Base-by-base conservation (phyloP, 2,329 filamentous ascomycete genomes). In the Colletotrichum liaoningense region DNA sequence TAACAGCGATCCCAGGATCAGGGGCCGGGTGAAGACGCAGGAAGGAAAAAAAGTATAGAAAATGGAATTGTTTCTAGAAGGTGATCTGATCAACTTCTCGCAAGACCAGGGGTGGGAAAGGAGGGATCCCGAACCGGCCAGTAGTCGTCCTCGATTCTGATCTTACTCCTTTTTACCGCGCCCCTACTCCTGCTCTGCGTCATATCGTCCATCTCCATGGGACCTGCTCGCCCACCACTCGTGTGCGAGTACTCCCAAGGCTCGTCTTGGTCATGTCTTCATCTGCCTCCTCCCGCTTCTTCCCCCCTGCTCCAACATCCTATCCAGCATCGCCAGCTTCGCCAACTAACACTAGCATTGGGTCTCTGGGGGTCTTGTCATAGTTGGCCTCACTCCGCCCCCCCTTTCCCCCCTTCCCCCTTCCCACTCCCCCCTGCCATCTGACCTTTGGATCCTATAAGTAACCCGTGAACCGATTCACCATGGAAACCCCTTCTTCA, bases 371-470 rank as follows among this genome's bases (percentile, higher is more conserved):
- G 72, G 68, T 63, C 72, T 59, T 26, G 46, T 68, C 57, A 42
- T 66, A 63, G 72, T 72, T 63, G 68, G 68, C 72, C 72, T 72
- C 63, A 35, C 62, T 72, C 67, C 55, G 57, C 63, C 72, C 68
- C 60, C 49, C 19, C 57, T 30, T 52, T 57, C 19, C 11, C 56
- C 67, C 67, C 46, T 55, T 63, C 68, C 68, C 68, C 49, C 19
- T 33, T 33, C 30, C 62, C 26, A 38, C n/a, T 33, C 35, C 63
- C 46, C 42, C 58, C 46, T 52, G 56, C 35, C 60, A 72, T 46
- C 57, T 59, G 55, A 62, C 11, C 57, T 59, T 24, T 30, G 42
- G 24, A 46, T 5, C 60, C 42, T 74, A 71, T 68, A 74, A 74
- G 72, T 68, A 68, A 63, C 30, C 65, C 65, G 46, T 35, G 46